phyloP scores from a whole-genome alignment of 352 stramenopile species.

The Globisporangium lucens region DNA sequence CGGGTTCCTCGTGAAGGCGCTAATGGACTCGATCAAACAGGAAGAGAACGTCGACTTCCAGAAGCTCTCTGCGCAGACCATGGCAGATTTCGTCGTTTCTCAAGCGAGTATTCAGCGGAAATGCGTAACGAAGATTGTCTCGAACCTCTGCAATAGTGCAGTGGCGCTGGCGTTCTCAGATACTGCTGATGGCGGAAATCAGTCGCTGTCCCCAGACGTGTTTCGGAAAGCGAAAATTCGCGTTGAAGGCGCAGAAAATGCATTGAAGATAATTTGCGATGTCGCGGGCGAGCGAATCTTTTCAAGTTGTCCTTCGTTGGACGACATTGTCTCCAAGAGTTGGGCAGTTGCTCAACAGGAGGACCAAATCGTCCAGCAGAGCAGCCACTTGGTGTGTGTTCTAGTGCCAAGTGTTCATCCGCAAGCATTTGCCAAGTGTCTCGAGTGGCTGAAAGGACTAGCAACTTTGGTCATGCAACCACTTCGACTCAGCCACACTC shows the following conservation, averaged over 20 bases:
- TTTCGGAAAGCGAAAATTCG: conserved; percentile 35
- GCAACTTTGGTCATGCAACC: conserved; percentile 24
- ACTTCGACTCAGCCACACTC: conserved; percentile 26
- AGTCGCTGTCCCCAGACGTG: conserved; percentile 13
- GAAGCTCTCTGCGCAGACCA: conserved; percentile 36
- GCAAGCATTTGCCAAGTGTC: conserved; percentile 24
- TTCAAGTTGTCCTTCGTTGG: conserved; percentile 27
- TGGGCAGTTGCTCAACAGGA: conserved; percentile 27
- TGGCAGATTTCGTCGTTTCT: conserved; percentile 56
- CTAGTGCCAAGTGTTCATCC: conserved; percentile 32
- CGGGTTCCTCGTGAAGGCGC: conserved; percentile 70
- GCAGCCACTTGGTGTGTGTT: conserved; percentile 44
- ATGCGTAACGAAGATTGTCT: conserved; percentile 75
- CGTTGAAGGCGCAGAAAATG: conserved; percentile 38
- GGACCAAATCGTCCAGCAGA: conserved; percentile 43
- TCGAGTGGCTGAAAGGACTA: conserved; percentile 47
- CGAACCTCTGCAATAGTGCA: conserved; percentile 73
- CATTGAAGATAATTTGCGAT: conserved; percentile 41
- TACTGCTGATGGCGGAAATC: too few relatives aligned
- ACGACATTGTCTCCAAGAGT: conserved; percentile 32
- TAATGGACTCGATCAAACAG: conserved; percentile 80
- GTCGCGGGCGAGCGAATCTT: conserved; percentile 32
- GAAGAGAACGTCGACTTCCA: conserved; percentile 49
- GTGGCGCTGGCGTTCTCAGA: conserved; percentile 28
- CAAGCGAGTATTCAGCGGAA: conserved; percentile 57